Evolutionary conservation across 164 flowering plant genomes (phyloP).

Genomic region (Chloranthus sessilifolius): DNA sequence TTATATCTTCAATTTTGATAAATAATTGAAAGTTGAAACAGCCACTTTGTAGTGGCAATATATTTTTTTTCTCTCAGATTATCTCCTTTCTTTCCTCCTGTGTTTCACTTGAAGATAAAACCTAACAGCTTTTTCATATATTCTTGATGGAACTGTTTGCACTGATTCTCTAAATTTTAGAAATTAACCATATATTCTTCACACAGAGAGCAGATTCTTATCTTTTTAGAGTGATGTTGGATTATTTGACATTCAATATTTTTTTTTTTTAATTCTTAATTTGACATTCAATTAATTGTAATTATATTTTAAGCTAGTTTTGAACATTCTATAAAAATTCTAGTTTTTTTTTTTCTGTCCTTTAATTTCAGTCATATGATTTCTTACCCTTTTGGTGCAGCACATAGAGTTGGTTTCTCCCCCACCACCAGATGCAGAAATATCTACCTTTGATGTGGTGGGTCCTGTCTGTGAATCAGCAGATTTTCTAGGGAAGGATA

Average conservation of each 20-base stretch:
- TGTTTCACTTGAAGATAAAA: background rate
- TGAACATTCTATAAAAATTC: too few species aligned
- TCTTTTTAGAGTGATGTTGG: too few species aligned
- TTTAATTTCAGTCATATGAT: too few species aligned
- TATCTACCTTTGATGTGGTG: constrained; percentile 85
- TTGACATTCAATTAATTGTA: too few species aligned
- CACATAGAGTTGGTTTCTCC: constrained; percentile 95
- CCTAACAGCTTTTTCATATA: background rate
- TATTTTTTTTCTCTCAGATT: background rate
- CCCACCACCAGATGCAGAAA: constrained; percentile 48
- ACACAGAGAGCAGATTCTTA: too few species aligned
- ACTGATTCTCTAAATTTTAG: too few species aligned
- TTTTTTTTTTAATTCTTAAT: too few species aligned
- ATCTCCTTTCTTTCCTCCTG: background rate
- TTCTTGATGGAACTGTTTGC: background rate
- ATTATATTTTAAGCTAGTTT: too few species aligned
- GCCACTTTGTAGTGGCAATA: too few species aligned
- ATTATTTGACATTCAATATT: too few species aligned
- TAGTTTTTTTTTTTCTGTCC: too few species aligned
- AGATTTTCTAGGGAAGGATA: constrained; percentile 93
- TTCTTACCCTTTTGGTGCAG: constrained; percentile 35
- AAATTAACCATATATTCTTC: too few species aligned
- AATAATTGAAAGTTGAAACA: background rate
- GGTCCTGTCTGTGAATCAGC: constrained; percentile 99
- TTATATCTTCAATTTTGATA: background rate